phyloP scores from a whole-genome alignment of 176 grass and related monocot species.

The Oryza longistaminata region DNA sequence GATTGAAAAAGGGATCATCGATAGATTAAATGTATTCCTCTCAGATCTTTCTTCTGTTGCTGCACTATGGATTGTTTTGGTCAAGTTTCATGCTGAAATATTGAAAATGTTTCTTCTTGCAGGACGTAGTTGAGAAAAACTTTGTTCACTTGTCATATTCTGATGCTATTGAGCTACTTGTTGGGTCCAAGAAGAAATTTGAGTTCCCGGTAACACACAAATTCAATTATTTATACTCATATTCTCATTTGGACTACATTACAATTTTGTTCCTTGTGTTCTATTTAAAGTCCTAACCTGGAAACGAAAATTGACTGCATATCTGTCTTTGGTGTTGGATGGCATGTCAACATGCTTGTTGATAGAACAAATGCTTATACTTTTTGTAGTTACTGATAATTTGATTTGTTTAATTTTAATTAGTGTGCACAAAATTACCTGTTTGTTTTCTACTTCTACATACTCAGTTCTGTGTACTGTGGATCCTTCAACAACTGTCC shows the following conservation, averaged over 20 bases:
- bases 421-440: conserved; percentile 5
- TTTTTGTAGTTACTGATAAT: conserved; percentile 14
- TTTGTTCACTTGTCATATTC: conserved; percentile 96
- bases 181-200: conserved; percentile 85
- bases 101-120: conserved; percentile 35
- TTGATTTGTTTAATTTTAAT: neutral
- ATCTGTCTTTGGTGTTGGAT: neutral
- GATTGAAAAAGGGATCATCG: conserved; percentile 96
- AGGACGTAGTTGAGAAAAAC: conserved; percentile 91
- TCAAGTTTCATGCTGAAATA: conserved; percentile 22
- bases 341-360: neutral
- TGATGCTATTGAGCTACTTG: conserved; percentile 82
- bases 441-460: neutral
- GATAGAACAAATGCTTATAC: neutral
- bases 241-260: neutral
- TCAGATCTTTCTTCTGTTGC: conserved; percentile 35
- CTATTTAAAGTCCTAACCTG: neutral
- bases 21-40: conserved; percentile 75
- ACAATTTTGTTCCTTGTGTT: conserved; percentile 16
- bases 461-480: neutral
- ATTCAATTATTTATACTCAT: neutral
- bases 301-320: conserved; percentile 8
- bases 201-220: conserved; percentile 80
- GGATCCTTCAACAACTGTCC: neutral
- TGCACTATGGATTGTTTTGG: neutral